Conservation (phyloP, 345 rosid species). For the Rhodamnia rubescens region DNA sequence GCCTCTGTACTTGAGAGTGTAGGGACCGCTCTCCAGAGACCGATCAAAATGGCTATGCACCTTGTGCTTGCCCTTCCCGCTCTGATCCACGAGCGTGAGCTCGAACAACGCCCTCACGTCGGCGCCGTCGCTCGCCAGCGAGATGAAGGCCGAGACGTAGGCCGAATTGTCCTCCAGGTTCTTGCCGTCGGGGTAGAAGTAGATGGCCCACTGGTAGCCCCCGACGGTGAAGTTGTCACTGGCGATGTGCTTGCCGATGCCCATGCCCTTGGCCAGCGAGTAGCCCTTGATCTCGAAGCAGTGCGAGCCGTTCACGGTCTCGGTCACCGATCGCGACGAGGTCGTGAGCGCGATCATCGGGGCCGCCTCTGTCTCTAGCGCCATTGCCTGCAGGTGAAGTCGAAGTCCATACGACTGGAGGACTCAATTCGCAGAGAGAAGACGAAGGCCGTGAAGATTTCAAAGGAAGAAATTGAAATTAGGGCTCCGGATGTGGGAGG, state of each 20-base stretch:
- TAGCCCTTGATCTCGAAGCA: slow-evolving; percentile 38
- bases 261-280: slow-evolving; percentile 63
- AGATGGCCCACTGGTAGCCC: slow-evolving; percentile 60
- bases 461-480: neutral
- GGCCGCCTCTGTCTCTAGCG: neutral
- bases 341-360: slow-evolving; percentile 19
- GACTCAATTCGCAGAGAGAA: neutral
- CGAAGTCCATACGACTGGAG: neutral
- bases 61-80: slow-evolving; percentile 63
- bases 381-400: neutral
- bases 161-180: slow-evolving; percentile 50
- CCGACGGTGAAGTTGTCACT: slow-evolving; percentile 58
- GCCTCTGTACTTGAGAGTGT: slow-evolving; percentile 50
- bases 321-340: slow-evolving; percentile 41
- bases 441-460: neutral
- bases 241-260: slow-evolving; percentile 57
- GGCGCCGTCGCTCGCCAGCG: slow-evolving; percentile 60
- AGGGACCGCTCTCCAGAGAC: slow-evolving; percentile 56
- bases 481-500: neutral
- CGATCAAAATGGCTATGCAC: slow-evolving; percentile 71
- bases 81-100: slow-evolving; percentile 58
- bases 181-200: slow-evolving; percentile 66
- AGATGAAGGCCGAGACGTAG: slow-evolving; percentile 57
- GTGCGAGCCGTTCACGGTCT: slow-evolving; percentile 51
- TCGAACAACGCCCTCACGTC: slow-evolving; percentile 59